These are phyloP conservation scores for Symbiodinium pilosum DNA, from an alignment of 73 alveolate species.

Conservation along the genomic window DNA sequence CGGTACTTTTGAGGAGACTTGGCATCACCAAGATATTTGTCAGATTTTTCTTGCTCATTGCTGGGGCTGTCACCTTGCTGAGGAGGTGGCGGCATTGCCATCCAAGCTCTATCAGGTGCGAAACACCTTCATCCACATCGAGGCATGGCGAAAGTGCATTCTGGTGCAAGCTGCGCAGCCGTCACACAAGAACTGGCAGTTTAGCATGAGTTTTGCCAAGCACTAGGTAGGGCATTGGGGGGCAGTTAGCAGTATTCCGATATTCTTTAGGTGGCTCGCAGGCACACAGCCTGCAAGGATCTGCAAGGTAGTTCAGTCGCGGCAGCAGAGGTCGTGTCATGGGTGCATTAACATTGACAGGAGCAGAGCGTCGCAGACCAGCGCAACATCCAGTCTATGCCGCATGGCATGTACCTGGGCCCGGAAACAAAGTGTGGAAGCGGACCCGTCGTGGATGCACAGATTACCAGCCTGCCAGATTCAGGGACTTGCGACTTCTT, in stretches of 20 bases:
- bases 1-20: neutral
- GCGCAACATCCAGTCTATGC: constrained; percentile 82
- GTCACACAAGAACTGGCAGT: no score
- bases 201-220: no score
- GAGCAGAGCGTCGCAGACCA: constrained; percentile 41
- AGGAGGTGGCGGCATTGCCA: constrained; percentile 62
- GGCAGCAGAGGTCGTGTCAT: neutral
- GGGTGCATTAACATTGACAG: neutral
- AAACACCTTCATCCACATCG: constrained; percentile 68
- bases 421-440: neutral
- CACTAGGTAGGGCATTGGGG: no score
- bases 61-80: neutral
- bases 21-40: neutral
- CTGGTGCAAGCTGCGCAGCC: no score
- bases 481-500: neutral
- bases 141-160: neutral
- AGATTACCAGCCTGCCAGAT: no score
- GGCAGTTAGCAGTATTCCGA: no score
- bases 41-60: neutral
- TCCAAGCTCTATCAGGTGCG: constrained; percentile 48
- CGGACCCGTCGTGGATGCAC: no score
- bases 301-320: neutral
- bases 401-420: constrained; percentile 53
- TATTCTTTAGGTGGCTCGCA: neutral
- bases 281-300: neutral